Conservation (phyloP, 768 basidiomycete genomes). For the Heimioporus sp. region DNA sequence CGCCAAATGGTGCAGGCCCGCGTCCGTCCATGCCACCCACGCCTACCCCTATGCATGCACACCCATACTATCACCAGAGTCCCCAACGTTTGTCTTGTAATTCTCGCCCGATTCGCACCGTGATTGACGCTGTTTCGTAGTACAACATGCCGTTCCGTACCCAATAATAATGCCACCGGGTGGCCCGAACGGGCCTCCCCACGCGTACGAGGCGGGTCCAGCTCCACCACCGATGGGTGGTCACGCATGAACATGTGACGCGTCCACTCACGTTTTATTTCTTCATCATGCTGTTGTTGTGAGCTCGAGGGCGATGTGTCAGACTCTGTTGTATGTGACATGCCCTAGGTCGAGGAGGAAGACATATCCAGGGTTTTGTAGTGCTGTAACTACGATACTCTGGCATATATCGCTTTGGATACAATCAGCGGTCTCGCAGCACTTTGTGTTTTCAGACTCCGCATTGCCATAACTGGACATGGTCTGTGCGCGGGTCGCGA, state of each 20-base stretch:
- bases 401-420: conserved; percentile 30
- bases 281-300: conserved; percentile 20
- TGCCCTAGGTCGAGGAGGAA: conserved; percentile 7
- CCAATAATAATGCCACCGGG: conserved; percentile 88
- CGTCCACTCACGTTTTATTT: conserved; percentile 6
- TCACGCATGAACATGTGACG: conserved; percentile 48
- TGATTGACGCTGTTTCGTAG: conserved; percentile 42
- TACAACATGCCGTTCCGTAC: conserved; percentile 84
- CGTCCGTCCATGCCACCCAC: conserved; percentile 92
- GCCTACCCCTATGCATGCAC: conserved; percentile 82
- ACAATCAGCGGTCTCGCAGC: not conserved
- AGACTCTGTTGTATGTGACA: conserved; percentile 30
- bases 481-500: conserved; percentile 17
- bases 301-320: conserved; percentile 24
- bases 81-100: conserved; percentile 66
- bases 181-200: conserved; percentile 58
- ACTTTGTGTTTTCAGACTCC: not conserved
- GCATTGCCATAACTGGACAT: not conserved
- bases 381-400: conserved; percentile 29
- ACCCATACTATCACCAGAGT: conserved; percentile 87
- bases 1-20: conserved; percentile 74
- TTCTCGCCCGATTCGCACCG: conserved; percentile 13
- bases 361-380: conserved; percentile 7
- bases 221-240: conserved; percentile 76
- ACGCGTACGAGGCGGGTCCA: conserved; percentile 71